A percentile compares a stretch with the other conserved stretches of the same genome.
Conservation (phyloP, 805 yeast genomes). For the Saturnispora diversa region DNA sequence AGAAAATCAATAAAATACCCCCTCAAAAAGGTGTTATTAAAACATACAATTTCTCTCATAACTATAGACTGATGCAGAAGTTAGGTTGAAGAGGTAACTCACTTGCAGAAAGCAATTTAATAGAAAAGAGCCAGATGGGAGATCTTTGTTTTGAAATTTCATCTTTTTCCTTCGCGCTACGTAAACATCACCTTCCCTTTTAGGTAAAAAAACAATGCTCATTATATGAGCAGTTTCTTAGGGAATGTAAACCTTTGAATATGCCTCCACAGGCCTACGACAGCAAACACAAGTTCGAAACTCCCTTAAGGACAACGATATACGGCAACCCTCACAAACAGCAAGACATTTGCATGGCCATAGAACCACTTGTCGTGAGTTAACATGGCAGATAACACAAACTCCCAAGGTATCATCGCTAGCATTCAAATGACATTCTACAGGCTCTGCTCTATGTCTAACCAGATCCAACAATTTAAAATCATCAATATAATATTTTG, state of each 20-base stretch:
- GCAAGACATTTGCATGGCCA: constrained; percentile 96
- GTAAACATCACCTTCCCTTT: too few relatives aligned
- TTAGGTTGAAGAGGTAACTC: background rate
- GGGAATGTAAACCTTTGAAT: constrained; percentile 52
- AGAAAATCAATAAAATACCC: background rate
- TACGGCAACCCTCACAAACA: constrained; percentile 76
- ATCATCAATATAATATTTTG: constrained; percentile 19
- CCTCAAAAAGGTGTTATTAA: background rate
- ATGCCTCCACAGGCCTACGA: constrained; percentile 62
- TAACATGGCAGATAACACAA: constrained; percentile 78
- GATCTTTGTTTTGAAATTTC: constrained; percentile 3
- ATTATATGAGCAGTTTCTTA: constrained; percentile 23
- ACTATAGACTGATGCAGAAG: background rate
- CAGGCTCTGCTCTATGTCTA: constrained; percentile 14
- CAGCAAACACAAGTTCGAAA: constrained; percentile 82
- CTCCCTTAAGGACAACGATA: constrained; percentile 61
- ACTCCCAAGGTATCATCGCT: constrained; percentile 32
- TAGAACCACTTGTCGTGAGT: constrained; percentile 65
- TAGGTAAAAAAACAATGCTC: background rate
- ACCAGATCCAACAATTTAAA: constrained; percentile 25
- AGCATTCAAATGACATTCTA: constrained; percentile 5
- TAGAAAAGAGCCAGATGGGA: constrained; percentile 1
- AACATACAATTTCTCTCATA: constrained; percentile 12
- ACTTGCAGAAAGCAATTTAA: constrained; percentile 1
- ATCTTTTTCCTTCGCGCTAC: constrained; percentile 4